A percentile compares a stretch with the other conserved stretches of the same genome.
phyloP scores from a whole-genome alignment of 2,329 filamentous ascomycete species.

The Venturia oleaginea region DNA sequence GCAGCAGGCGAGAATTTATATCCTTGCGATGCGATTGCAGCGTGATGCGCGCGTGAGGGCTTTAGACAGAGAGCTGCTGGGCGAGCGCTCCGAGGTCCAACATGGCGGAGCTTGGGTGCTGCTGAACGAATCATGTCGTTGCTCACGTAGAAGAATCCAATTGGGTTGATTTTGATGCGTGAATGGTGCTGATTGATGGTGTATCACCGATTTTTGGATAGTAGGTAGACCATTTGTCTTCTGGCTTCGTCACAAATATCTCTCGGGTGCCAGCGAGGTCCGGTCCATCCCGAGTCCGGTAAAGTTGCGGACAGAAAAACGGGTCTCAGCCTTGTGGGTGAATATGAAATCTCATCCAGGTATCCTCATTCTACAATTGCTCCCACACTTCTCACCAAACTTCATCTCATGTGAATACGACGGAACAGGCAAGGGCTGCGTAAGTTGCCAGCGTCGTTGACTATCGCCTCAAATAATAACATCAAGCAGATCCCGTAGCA shows the following conservation, averaged over 20 bases:
- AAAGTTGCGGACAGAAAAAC: background rate
- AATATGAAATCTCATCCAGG: background rate
- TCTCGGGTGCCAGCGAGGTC: background rate
- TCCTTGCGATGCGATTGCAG: conserved; percentile 1
- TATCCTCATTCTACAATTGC: background rate
- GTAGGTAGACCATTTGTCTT: background rate
- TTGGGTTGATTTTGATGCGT: background rate
- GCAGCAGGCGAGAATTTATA: background rate
- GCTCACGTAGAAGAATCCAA: background rate
- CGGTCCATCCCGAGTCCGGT: background rate
- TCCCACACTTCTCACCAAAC: background rate
- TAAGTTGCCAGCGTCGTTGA: no score
- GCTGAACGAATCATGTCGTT: conserved; percentile 14
- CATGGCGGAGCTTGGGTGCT: conserved; percentile 12
- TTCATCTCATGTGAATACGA: no score
- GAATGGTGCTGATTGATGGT: background rate
- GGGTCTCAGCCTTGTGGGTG: background rate
- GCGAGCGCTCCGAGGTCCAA: conserved; percentile 6
- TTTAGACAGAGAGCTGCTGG: background rate
- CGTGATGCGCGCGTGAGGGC: background rate
- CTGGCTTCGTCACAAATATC: background rate
- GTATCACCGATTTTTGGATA: background rate
- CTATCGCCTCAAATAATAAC: background rate
- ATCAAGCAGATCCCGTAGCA: background rate
- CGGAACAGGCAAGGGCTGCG: no score